Conservation (phyloP, 2,329 filamentous ascomycete species). For the Fusarium domesticum region DNA sequence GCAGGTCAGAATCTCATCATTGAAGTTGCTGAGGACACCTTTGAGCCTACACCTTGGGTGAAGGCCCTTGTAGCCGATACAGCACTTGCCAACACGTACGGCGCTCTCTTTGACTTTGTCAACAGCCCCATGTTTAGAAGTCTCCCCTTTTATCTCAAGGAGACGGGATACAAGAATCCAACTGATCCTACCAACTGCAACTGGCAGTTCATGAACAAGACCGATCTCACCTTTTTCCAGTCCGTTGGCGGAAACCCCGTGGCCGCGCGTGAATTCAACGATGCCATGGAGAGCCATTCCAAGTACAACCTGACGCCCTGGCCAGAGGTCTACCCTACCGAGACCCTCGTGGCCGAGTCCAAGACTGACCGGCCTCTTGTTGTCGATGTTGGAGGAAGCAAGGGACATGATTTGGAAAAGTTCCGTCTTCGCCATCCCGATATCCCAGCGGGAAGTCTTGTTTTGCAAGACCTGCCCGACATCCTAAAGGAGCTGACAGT, state of each 20-base stretch:
- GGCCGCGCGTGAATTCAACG: constrained; percentile 33
- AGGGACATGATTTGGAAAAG: constrained; percentile 37
- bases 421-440: constrained; percentile 30
- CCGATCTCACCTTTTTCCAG: constrained; percentile 31
- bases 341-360: constrained; percentile 27
- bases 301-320: constrained; percentile 38
- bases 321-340: constrained; percentile 36
- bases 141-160: constrained; percentile 33
- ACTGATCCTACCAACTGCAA: constrained; percentile 33
- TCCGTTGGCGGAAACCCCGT: constrained; percentile 30
- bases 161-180: constrained; percentile 35
- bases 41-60: constrained; percentile 34
- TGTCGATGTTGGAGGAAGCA: constrained; percentile 37
- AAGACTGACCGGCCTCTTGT: constrained; percentile 31
- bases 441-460: constrained; percentile 26
- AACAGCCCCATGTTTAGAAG: constrained; percentile 32
- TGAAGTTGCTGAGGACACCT: constrained; percentile 35
- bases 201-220: constrained; percentile 32
- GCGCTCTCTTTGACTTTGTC: constrained; percentile 34
- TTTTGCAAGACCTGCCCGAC: constrained; percentile 35
- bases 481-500: constrained; percentile 30
- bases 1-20: constrained; percentile 35
- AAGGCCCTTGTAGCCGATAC: constrained; percentile 29
- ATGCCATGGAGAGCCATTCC: constrained; percentile 39
- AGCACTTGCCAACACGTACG: constrained; percentile 32